Percentiles rank a stretch among this genome's conserved stretches.
Conservation (phyloP, 352 stramenopile genomes). For the Thraustotheca clavata region DNA sequence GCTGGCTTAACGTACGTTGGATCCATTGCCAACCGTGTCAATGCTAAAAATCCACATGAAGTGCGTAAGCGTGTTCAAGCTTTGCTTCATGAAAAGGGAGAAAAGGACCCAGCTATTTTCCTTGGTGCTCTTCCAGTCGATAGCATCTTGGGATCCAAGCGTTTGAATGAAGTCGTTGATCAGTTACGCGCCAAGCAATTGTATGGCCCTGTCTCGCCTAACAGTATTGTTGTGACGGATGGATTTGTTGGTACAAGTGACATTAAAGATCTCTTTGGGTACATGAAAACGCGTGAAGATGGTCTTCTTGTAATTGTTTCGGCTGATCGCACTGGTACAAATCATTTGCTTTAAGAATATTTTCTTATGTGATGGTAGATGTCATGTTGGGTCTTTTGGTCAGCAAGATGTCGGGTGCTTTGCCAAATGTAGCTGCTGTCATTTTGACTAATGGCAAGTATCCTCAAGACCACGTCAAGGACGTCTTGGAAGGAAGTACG, state of each 20-base stretch:
- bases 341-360: background rate
- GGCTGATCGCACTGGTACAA: constrained; percentile 38
- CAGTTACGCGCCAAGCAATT: constrained; percentile 56
- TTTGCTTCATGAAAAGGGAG: constrained; percentile 31
- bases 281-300: constrained; percentile 74
- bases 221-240: constrained; percentile 58
- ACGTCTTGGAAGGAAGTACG: constrained; percentile 46
- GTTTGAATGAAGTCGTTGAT: constrained; percentile 61
- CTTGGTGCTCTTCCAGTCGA: constrained; percentile 60
- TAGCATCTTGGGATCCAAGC: constrained; percentile 63
- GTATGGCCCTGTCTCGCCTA: constrained; percentile 47
- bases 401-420: constrained; percentile 52
- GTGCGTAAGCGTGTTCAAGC: constrained; percentile 30
- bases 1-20: constrained; percentile 58
- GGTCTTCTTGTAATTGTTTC: constrained; percentile 69
- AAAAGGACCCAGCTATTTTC: constrained; percentile 31
- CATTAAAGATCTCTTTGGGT: constrained; percentile 60
- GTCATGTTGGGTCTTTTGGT: constrained; percentile 59
- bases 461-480: constrained; percentile 57
- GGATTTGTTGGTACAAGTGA: constrained; percentile 58
- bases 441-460: constrained; percentile 71
- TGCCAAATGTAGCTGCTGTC: constrained; percentile 60
- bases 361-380: constrained; percentile 26
- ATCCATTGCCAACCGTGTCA: constrained; percentile 66
- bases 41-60: constrained; percentile 28